phyloP scores from a whole-genome alignment of 139 green algal genomes.

The Raphidocelis subcapitata region DNA sequence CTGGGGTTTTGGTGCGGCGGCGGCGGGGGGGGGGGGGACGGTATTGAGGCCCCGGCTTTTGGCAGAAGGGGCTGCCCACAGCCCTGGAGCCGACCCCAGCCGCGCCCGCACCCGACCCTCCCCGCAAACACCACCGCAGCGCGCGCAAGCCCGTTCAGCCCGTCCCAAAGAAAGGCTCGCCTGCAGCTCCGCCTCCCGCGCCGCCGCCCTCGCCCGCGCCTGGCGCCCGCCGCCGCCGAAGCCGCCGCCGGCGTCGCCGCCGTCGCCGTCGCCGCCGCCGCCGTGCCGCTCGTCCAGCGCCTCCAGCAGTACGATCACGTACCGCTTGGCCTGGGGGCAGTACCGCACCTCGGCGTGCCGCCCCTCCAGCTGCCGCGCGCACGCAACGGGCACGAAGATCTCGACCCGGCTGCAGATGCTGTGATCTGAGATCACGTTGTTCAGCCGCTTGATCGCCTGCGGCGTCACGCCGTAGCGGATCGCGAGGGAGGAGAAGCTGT shows the following conservation, averaged over 20 bases:
- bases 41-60: too few species aligned
- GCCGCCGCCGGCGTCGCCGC: too few species aligned
- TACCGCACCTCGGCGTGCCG: conserved; percentile 6
- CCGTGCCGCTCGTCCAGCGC: neutral
- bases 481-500: too few species aligned
- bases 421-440: too few species aligned
- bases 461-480: too few species aligned
- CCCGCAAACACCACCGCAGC: neutral
- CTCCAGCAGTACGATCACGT: conserved; percentile 8
- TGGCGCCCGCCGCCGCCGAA: neutral
- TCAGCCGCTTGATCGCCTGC: too few species aligned
- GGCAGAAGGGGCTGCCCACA: too few species aligned
- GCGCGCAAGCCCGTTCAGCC: neutral
- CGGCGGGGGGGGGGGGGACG: too few species aligned
- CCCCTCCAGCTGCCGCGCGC: conserved; percentile 16
- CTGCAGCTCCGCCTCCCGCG: neutral
- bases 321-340: conserved; percentile 1
- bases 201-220: neutral
- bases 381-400: conserved; percentile 6
- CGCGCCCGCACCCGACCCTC: neutral
- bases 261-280: neutral
- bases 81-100: neutral
- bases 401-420: too few species aligned
- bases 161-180: conserved; percentile 1
- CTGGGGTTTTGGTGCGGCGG: too few species aligned